Percentiles rank a stretch among this genome's conserved stretches.
Evolutionary conservation across 495 filamentous ascomycete species (phyloP).

Genomic region (Penicillium subrubescens): DNA sequence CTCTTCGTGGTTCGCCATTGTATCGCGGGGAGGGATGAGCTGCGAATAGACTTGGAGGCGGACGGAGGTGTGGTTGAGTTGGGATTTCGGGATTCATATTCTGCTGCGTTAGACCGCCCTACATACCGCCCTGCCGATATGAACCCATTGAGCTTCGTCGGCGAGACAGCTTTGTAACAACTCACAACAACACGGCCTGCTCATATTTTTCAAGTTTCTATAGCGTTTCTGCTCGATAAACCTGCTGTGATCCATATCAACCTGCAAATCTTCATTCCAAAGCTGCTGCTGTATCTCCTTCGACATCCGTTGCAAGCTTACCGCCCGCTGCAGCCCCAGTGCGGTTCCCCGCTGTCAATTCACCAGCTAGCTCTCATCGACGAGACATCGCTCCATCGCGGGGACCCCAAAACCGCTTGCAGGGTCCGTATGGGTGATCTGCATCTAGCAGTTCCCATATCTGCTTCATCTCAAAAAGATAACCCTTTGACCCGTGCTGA

Average conservation of each 20-base stretch:
- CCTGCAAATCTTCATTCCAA: background rate
- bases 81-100: slow-evolving; percentile 37
- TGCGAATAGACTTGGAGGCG: slow-evolving; percentile 20
- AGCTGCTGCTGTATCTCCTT: background rate
- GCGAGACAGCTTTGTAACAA: background rate
- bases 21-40: slow-evolving; percentile 35
- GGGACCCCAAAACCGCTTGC: background rate
- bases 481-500: background rate
- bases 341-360: slow-evolving; percentile 35
- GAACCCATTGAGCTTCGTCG: slow-evolving; percentile 9
- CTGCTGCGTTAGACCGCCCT: slow-evolving; percentile 36
- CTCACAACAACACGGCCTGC: slow-evolving; percentile 1
- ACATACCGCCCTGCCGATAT: slow-evolving; percentile 9
- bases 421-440: slow-evolving; percentile 11
- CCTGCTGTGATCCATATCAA: background rate
- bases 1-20: slow-evolving; percentile 51
- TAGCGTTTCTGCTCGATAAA: background rate
- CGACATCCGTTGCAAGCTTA: slow-evolving; percentile 15
- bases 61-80: slow-evolving; percentile 26
- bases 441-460: slow-evolving; percentile 10
- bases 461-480: background rate
- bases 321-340: slow-evolving; percentile 25
- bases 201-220: background rate
- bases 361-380: slow-evolving; percentile 20
- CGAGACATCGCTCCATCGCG: slow-evolving; percentile 1